Percentiles rank a stretch among this genome's conserved stretches.
phyloP scores from a whole-genome alignment of 495 filamentous ascomycete genomes.

The Aspergillus asperescens region DNA sequence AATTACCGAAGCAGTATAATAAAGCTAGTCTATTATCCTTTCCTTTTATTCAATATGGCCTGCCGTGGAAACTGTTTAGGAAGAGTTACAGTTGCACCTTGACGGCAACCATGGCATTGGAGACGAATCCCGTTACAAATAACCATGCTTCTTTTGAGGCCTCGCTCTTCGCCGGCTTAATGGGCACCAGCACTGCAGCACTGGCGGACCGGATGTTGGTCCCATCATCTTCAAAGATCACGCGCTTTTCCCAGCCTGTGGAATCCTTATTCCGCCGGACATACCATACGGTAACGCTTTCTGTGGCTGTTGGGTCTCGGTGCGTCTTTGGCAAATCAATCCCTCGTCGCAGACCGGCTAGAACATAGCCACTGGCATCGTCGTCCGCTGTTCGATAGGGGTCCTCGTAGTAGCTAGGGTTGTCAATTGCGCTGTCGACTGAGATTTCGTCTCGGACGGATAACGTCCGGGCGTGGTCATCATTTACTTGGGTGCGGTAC shows the following conservation, averaged over 20 bases:
- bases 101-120: conserved; percentile 48
- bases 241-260: conserved; percentile 34
- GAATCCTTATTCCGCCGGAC: conserved; percentile 19
- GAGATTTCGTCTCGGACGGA: conserved; percentile 37
- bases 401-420: conserved; percentile 51
- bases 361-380: conserved; percentile 53
- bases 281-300: conserved; percentile 48
- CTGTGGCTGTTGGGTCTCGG: conserved; percentile 34
- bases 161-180: conserved; percentile 36
- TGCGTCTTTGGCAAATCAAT: conserved; percentile 29
- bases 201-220: conserved; percentile 45
- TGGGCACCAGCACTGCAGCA: conserved; percentile 49
- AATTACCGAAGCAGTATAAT: no score
- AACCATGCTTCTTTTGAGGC: conserved; percentile 49
- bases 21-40: neutral
- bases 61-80: neutral
- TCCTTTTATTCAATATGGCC: neutral
- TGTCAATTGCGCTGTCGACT: conserved; percentile 48
- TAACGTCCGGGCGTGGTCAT: conserved; percentile 29
- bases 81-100: conserved; percentile 46
- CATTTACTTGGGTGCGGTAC: conserved; percentile 21
- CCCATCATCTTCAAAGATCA: conserved; percentile 59
- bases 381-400: conserved; percentile 29
- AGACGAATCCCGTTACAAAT: conserved; percentile 54
- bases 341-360: conserved; percentile 44